Percentiles rank a stretch among this genome's conserved stretches.
Evolutionary conservation across 305 asterid species (phyloP).

Genomic region (Fraxinus floribunda): DNA sequence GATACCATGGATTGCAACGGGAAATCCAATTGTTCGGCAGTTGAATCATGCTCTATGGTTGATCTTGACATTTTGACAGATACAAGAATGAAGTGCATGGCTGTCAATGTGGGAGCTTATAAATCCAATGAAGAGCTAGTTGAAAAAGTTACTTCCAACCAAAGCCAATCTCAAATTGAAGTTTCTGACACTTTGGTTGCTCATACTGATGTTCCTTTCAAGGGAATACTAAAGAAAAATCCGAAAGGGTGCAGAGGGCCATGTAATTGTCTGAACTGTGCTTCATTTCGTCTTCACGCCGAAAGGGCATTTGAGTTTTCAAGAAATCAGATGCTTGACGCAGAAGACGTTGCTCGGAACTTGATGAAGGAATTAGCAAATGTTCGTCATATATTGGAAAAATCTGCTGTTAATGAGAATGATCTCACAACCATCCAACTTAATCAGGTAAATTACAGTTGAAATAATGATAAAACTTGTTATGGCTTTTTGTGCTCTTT

Average conservation of each 20-base stretch:
- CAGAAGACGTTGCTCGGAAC: constrained; percentile 61
- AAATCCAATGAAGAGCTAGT: constrained; percentile 21
- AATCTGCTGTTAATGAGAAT: constrained; percentile 25
- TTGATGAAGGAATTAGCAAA: constrained; percentile 61
- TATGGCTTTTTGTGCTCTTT: constrained; percentile 10
- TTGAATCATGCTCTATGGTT: constrained; percentile 21
- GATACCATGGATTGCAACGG: constrained; percentile 8
- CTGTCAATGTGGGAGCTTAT: constrained; percentile 21
- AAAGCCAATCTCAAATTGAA: constrained; percentile 20
- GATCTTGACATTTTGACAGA: constrained; percentile 14
- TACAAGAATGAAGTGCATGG: constrained; percentile 25
- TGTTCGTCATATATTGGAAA: constrained; percentile 58
- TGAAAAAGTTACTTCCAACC: constrained; percentile 23
- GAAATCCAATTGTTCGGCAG: constrained; percentile 23
- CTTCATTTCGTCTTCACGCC: constrained; percentile 85
- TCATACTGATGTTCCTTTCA: constrained; percentile 29
- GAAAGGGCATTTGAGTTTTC: constrained; percentile 79
- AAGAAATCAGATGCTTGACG: constrained; percentile 73
- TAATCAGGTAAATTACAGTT: constrained; percentile 41
- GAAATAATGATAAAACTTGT: constrained; percentile 6
- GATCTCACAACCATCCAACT: constrained; percentile 29
- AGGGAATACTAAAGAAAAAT: constrained; percentile 72
- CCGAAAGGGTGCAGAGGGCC: constrained; percentile 77
- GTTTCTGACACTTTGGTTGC: constrained; percentile 19
- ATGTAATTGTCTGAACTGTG: constrained; percentile 74